Base-by-base conservation (phyloP, 83 land plant genomes). In the Larix sibirica region DNA sequence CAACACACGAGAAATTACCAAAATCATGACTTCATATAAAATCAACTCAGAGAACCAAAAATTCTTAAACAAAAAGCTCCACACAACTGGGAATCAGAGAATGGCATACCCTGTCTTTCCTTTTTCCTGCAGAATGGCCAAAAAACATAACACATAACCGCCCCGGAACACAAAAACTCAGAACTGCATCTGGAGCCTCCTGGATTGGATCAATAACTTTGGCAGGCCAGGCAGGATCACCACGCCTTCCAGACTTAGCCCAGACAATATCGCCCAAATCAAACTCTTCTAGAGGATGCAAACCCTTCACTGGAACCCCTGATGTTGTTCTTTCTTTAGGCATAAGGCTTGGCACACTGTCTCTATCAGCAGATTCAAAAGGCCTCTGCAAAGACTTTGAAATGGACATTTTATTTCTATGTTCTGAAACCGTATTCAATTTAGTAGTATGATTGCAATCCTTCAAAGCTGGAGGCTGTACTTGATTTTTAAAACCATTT, bases 121-220 rank as follows among this genome's bases (percentile, higher is more conserved):
- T 91, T 64, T 85, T 90, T 14, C 86, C 85, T 58, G 58, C 65
- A 17, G 97, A 90, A 28, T 89, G 86, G 38, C 98, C 99, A 77
- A 88, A 97, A 80, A 90, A 96, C 99, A 97, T 97, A 47, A 97
- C 98, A 85, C 98, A 96, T 44, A 90, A 80, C 66, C 96, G 90
- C 20, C 86, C 91, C 36, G 98, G 86, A 78, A 91, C 59, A 78
- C 92, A 88, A 36, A 86, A 84, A 42, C 86, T 90, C 69, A 91
- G 89, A 65, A 97, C 97, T 47, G 83, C 75, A 68, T 92, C 91
- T 31, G 98, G 98, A 80, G 95, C 98, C 66, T 94, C 93, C 28
- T 79, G 73, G 79, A 88, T 83, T 3, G 98, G 97, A 82, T 97
- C 96, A 56, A 97, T 90, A 20, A 97, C 98, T 79, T 90, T 89